Evolutionary conservation across 179 eudicot species (phyloP).

Genomic region (Silene noctiflora): DNA sequence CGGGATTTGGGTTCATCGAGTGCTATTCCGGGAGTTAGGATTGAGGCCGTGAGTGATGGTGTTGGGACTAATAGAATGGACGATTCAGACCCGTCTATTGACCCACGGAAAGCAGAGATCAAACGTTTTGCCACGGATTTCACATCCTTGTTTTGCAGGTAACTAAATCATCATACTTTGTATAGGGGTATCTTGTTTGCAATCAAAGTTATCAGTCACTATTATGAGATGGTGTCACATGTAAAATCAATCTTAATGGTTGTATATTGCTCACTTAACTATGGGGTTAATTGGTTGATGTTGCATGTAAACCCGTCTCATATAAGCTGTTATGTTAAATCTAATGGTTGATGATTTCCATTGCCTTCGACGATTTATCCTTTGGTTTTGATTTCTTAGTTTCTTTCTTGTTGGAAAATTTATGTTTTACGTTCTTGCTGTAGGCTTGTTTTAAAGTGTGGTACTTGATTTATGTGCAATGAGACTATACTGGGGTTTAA

Average conservation of each 20-base stretch:
- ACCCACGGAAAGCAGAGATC: slow-evolving; percentile 36
- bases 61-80: slow-evolving; percentile 20
- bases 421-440: not conserved
- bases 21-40: slow-evolving; percentile 20
- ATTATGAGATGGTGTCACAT: not conserved
- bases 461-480: not conserved
- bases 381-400: not conserved
- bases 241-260: too few species aligned
- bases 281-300: too few species aligned
- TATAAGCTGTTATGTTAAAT: not conserved
- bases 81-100: slow-evolving; percentile 22
- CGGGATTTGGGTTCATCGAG: slow-evolving; percentile 25
- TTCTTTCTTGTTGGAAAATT: not conserved
- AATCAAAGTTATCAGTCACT: not conserved
- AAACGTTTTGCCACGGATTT: slow-evolving; percentile 59
- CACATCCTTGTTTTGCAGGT: slow-evolving; percentile 75
- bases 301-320: not conserved
- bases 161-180: not conserved
- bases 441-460: not conserved
- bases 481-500: not conserved
- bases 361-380: too few species aligned
- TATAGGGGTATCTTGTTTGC: not conserved
- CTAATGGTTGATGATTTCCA: not conserved
- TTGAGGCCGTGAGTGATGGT: slow-evolving; percentile 22
- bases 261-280: too few species aligned